phyloP scores from a whole-genome alignment of 129 eudicot species.

The Tanacetum coccineum region DNA sequence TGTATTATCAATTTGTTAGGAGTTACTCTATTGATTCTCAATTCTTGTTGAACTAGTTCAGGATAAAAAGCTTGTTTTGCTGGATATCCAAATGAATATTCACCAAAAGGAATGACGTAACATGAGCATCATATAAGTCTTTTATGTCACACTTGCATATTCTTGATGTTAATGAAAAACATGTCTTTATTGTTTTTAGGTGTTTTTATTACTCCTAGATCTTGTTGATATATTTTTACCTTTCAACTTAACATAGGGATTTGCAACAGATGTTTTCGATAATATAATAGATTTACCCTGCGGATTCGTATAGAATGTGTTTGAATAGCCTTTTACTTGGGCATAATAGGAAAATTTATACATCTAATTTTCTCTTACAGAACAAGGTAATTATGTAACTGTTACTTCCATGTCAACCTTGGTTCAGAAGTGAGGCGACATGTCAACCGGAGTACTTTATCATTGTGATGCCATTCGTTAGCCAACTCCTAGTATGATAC shows the following conservation, averaged over 20 bases:
- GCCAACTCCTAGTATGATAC: no score
- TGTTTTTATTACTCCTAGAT: not conserved
- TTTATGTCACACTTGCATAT: no score
- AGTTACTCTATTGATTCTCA: not conserved
- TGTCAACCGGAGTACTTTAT: no score
- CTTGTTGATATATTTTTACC: not conserved
- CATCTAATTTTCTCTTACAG: no score
- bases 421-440: no score
- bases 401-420: no score
- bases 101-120: conserved; percentile 8
- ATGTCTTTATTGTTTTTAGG: not conserved
- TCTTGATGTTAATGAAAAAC: no score
- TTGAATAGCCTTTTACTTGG: not conserved
- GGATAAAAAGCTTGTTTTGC: conserved; percentile 1
- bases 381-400: no score
- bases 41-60: not conserved
- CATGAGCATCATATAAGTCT: not conserved
- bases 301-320: not conserved
- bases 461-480: no score
- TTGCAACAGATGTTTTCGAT: not conserved
- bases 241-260: not conserved
- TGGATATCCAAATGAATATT: conserved; percentile 9
- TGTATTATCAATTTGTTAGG: not conserved
- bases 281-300: conserved; percentile 2
- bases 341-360: not conserved